A percentile compares a stretch with the other conserved stretches of the same genome.
These are phyloP conservation scores for Pleurotus ostreatus DNA, from an alignment of 768 basidiomycete species.

Conservation along the genomic window DNA sequence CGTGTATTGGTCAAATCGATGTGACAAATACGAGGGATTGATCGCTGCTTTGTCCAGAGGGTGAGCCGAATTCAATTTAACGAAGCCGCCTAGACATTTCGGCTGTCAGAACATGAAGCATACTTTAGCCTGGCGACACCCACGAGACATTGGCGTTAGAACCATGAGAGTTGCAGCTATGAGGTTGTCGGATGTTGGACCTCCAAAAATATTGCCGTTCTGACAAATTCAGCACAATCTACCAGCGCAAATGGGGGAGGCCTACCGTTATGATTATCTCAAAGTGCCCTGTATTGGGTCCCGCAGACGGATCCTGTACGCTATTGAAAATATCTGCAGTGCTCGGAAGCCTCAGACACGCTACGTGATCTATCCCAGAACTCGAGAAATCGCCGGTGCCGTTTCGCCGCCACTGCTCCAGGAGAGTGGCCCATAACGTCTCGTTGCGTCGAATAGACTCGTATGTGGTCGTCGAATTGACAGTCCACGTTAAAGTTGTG, in stretches of 20 bases:
- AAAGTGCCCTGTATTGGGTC: slow-evolving; percentile 17
- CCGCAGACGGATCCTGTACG: slow-evolving; percentile 20
- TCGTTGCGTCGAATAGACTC: slow-evolving; percentile 22
- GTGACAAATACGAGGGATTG: slow-evolving; percentile 42
- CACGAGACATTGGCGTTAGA: slow-evolving; percentile 33
- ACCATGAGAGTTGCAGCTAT: slow-evolving; percentile 20
- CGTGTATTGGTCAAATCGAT: slow-evolving; percentile 24
- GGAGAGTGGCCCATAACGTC: slow-evolving; percentile 14
- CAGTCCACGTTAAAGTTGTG: slow-evolving; percentile 13
- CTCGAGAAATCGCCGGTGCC: slow-evolving; percentile 20
- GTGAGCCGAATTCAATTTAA: slow-evolving; percentile 38
- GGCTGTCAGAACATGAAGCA: not conserved
- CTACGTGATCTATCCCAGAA: slow-evolving; percentile 14
- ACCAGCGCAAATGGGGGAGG: too few species aligned
- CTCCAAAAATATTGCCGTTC: slow-evolving; percentile 1
- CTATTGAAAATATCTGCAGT: slow-evolving; percentile 14
- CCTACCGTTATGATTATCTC: slow-evolving; percentile 18
- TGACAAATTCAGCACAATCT: not conserved
- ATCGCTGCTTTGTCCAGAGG: slow-evolving; percentile 46
- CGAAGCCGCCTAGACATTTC: slow-evolving; percentile 25
- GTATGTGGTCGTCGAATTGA: slow-evolving; percentile 21
- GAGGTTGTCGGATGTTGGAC: slow-evolving; percentile 25
- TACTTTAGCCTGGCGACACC: not conserved
- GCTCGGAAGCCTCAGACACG: slow-evolving; percentile 15
- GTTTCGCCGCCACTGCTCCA: slow-evolving; percentile 23